Evolutionary conservation across 495 filamentous ascomycete genomes (phyloP), one percentile per base, ranked within the genome.

Genomic region (Aspergillus olivimuriae): DNA sequence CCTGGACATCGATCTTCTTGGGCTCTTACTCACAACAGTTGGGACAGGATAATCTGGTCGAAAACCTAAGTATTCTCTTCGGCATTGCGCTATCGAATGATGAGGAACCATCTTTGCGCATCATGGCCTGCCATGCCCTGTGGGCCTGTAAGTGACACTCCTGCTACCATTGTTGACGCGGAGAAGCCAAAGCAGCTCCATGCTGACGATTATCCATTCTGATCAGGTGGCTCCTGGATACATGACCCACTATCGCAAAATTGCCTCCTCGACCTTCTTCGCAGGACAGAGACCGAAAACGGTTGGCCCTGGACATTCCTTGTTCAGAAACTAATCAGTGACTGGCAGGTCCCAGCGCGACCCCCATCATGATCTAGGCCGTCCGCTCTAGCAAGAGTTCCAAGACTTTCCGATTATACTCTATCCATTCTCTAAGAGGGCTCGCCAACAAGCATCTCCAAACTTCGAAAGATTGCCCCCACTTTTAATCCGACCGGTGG

Each of bases 51-150:
- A 50, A 58, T n/a, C 44, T 68, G 12, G 36, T 48, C 0, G 47
- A 58, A 21, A 66, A 60, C 14, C 54, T 70, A 4, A 49, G 58
- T 9, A 57, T 65, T 32, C 51, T 70, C 3, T 68, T 68, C 39
- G 66, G 66, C 23, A 68, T 70, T 18, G 66, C 60, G 6, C 48
- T 65, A 2, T 68, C 66, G 2, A 52, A 55, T 7, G 66, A 69
- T 12, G 62, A 67, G 34, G 64, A 68, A 23, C 62, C 62, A 10
- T 55, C 62, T 6, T 44, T 62, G 18, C 62, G 62, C 23, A 60
- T 63, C n/a, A 68, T 66, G 54, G 64, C 66, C 20, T 63, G 64
- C 33, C 62, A 70, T 39, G 62, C 62, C 21, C 48, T 70, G 2
- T 62, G 55, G 53, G 64, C 59, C 18, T 69, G 66, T 65, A 52